Evolutionary conservation across 805 yeast genomes (phyloP), one percentile per base, ranked within the genome.

Genomic region (Suhomyces prunicola): DNA sequence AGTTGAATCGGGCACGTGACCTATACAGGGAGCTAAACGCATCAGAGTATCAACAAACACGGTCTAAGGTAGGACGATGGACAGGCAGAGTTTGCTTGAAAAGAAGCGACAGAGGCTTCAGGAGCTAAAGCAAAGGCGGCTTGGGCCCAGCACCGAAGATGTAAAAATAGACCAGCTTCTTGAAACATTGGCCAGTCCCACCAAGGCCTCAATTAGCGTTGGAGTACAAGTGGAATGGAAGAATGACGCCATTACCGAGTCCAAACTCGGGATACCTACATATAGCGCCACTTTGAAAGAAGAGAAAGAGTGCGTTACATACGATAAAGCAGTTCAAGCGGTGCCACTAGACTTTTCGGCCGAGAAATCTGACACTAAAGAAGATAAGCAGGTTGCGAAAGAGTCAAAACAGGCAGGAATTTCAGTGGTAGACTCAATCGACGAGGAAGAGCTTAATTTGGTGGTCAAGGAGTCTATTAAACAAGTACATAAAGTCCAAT

Each of bases 41-140:
- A 36, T 15, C 41, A 9, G 22, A 31, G 2, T 31, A 31, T 31
- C 35, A 31, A 31, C 35, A 31, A 31, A 31, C 35, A 31, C 22
- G 41, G 12, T 36, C 10, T 15, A 22, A n/a, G 9, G 42, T 17
- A 29, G 33, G 24, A 19, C 23, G 42, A 69, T 69, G 73, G 75
- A 71, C 52, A 59, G 78, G 54, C 76, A 70, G 54, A 58, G 71
- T 15, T 58, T 72, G 47, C 61, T 74, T 27, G 77, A 74, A 52
- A 72, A 73, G 57, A 75, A 75, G 53, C 61, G 77, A 44, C 73
- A 67, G 60, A 62, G 79, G 54, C 63, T 65, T 36, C 61, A 55
- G 49, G 67, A 65, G 52, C 61, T 65, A 31, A 62, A 62, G 53
- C 66, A 60, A 49, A 51, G 68, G 27, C 60, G 68, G 17, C 48